Base-by-base conservation (phyloP, 257 asterid genomes). In the Scutellaria baicalensis region DNA sequence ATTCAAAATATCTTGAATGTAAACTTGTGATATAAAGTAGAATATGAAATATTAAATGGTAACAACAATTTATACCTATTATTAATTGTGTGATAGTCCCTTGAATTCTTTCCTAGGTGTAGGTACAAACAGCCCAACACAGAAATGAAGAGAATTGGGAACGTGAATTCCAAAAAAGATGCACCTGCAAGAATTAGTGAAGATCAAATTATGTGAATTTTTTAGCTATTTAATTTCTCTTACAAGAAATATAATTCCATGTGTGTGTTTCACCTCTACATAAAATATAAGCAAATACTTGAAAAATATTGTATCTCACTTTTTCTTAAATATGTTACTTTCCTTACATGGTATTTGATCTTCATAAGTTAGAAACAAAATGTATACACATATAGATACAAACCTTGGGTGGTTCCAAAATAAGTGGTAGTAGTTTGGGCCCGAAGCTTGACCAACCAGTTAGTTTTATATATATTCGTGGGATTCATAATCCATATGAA, bases 361-460 rank as follows among this genome's bases (percentile, higher is more conserved):
- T 0, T 16, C 3, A 49, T 54, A 20, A 54, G 16, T 23, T 27
- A 27, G 67, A 42, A 10, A 33, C 14, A 55, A 2, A 16, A 2
- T 20, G 3, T 43, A 18, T 16, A 43, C 27, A 42, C 9, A 60
- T 38, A 2, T 5, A 27, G 3, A 27, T 27, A 7, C 43, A 4
- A 31, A 87, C 95, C 96, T 79, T 86, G 89, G 11, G 20, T 14
- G 20, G 81, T 42, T 66, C 95, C 97, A 48, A 86, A 90, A 78
- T 65, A 90, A 21, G 95, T 88, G 69, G 97, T 58, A 54, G 74
- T 40, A n/a, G 86, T 59, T 8, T 77, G 35, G 13, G 75, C 61
- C 58, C 74, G 69, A 27, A 90, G 68, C 17, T 76, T 31, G 0
- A 64, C 78, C 65, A 76, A 54, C 97, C 95, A 90, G 14, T 21